Conservation (phyloP, 305 asterid genomes). For the Fraxinus nigra region DNA sequence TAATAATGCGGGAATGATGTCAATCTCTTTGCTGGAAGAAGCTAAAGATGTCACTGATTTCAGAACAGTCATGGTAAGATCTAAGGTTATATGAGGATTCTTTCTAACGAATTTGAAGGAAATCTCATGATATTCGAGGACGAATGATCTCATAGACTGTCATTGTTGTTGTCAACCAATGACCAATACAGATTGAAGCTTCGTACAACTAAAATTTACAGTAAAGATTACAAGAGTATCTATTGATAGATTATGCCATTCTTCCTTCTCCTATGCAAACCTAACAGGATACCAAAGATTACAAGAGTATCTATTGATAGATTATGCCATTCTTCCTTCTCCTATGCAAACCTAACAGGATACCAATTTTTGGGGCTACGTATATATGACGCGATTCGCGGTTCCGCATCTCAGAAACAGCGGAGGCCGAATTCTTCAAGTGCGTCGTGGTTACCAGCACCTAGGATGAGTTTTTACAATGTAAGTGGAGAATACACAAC, state of each 20-base stretch:
- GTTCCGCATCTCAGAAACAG: slow-evolving; percentile 61
- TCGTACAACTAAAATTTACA: neutral
- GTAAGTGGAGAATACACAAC: slow-evolving; percentile 21
- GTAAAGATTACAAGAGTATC: neutral
- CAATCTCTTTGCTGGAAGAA: slow-evolving; percentile 66
- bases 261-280: neutral
- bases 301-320: neutral
- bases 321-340: neutral
- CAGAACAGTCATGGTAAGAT: slow-evolving; percentile 53
- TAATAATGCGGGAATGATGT: slow-evolving; percentile 65
- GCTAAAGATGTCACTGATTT: slow-evolving; percentile 51
- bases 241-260: neutral
- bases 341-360: slow-evolving; percentile 41
- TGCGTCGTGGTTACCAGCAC: slow-evolving; percentile 68
- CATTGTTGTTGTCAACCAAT: neutral
- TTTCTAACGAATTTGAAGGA: neutral
- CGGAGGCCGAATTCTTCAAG: slow-evolving; percentile 72
- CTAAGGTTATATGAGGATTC: neutral
- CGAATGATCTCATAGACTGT: neutral
- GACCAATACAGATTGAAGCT: neutral
- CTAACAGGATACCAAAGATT: too few relatives aligned
- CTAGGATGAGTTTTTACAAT: slow-evolving; percentile 71
- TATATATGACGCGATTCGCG: slow-evolving; percentile 66
- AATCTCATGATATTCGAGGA: neutral
- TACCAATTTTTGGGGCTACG: slow-evolving; percentile 76